A percentile compares a stretch with the other conserved stretches of the same genome.
phyloP scores from a whole-genome alignment of 2,329 filamentous ascomycete genomes.

The Cladophialophora carrionii region DNA sequence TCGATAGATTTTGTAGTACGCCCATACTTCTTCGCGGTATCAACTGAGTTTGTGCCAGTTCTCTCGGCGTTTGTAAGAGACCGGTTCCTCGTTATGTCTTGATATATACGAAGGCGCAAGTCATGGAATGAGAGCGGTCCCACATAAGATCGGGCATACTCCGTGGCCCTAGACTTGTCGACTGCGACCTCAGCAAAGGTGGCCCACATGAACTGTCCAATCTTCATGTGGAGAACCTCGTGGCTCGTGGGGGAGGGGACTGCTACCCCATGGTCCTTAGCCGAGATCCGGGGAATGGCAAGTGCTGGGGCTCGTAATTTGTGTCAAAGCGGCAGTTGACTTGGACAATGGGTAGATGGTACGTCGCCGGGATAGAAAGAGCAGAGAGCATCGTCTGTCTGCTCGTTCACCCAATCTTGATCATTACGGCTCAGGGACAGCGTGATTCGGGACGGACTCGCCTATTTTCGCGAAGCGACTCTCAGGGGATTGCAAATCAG shows the following conservation, averaged over 20 bases:
- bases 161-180: no score
- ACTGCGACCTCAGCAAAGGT: neutral
- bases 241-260: neutral
- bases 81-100: neutral
- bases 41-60: neutral
- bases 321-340: neutral
- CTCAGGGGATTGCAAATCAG: neutral
- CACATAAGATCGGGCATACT: slow-evolving; percentile 1
- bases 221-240: slow-evolving; percentile 18
- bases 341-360: neutral
- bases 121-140: neutral
- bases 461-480: neutral
- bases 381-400: neutral
- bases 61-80: neutral
- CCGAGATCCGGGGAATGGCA: slow-evolving; percentile 10
- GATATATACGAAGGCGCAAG: slow-evolving; percentile 8
- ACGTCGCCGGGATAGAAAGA: neutral
- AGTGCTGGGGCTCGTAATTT: neutral
- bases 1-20: slow-evolving; percentile 21
- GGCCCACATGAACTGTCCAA: slow-evolving; percentile 6
- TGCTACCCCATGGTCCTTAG: slow-evolving; percentile 2
- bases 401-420: neutral
- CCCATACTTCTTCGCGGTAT: slow-evolving; percentile 13
- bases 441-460: neutral
- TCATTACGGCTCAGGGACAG: neutral